Conservation (phyloP, 352 stramenopile genomes). For the Aphanomyces astaci region DNA sequence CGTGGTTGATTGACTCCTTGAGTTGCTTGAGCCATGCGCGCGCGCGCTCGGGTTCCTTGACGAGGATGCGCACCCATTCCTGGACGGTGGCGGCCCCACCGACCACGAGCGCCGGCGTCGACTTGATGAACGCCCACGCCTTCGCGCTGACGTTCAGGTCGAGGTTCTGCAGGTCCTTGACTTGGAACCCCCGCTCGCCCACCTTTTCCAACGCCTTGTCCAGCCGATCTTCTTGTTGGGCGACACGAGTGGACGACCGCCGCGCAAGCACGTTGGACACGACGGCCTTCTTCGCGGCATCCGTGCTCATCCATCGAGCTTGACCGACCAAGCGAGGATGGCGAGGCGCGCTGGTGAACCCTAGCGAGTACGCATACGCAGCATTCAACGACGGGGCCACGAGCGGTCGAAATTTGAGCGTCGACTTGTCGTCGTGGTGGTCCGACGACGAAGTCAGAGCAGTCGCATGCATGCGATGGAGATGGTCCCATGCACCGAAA, state of each 20-base stretch:
- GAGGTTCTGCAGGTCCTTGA: constrained; percentile 44
- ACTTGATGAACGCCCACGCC: constrained; percentile 58
- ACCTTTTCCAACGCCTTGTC: constrained; percentile 71
- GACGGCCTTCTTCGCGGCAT: background rate
- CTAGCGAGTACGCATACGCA: background rate
- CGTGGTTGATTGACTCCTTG: constrained; percentile 82
- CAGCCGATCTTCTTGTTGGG: constrained; percentile 51
- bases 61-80: constrained; percentile 48
- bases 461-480: background rate
- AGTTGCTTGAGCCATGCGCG: constrained; percentile 51
- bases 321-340: background rate
- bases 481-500: background rate
- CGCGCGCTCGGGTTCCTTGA: constrained; percentile 52
- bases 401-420: background rate
- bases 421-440: background rate
- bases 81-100: constrained; percentile 47
- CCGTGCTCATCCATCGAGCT: constrained; percentile 15
- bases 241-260: background rate
- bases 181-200: constrained; percentile 62
- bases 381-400: background rate
- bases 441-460: background rate
- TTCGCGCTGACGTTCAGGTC: constrained; percentile 69
- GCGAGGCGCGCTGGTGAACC: background rate
- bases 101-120: constrained; percentile 51
- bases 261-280: background rate